Conservation (phyloP, 345 rosid genomes). For the Crucihimalaya himalaica region DNA sequence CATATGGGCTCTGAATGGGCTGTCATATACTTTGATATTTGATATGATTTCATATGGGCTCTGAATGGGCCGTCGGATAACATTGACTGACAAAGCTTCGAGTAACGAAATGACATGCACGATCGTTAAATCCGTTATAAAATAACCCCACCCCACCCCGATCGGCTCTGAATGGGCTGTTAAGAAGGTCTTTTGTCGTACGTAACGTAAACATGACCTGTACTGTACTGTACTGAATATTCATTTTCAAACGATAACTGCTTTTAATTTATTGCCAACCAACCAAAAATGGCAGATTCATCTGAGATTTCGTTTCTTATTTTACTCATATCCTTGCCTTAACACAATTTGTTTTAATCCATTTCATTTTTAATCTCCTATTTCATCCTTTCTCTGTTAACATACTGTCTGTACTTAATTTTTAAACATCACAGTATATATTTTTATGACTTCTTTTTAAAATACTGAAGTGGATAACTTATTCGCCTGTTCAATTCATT, state of each 20-base stretch:
- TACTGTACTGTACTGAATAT: slow-evolving; percentile 32
- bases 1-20: slow-evolving; percentile 2
- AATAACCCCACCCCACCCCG: background rate
- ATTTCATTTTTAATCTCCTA: background rate
- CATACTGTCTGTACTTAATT: no score
- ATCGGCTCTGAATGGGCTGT: slow-evolving; percentile 14
- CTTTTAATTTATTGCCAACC: slow-evolving; percentile 22
- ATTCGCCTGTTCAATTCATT: no score
- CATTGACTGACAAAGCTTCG: background rate
- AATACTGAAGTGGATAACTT: no score
- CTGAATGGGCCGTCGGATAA: background rate
- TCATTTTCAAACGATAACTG: slow-evolving; percentile 10
- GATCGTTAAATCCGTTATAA: slow-evolving; percentile 17
- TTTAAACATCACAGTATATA: no score
- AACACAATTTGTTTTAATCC: background rate
- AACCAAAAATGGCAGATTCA: slow-evolving; percentile 4
- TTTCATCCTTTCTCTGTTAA: no score
- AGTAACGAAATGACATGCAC: slow-evolving; percentile 34
- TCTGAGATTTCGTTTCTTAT: slow-evolving; percentile 17
- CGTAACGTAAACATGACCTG: slow-evolving; percentile 10
- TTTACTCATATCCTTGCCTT: background rate
- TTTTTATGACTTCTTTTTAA: no score
- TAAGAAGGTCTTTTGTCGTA: slow-evolving; percentile 11
- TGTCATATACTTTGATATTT: background rate
- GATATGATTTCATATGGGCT: background rate